These are phyloP conservation scores for Aspergillus incahuasiensis DNA, from an alignment of 495 filamentous ascomycete species.

Conservation along the genomic window DNA sequence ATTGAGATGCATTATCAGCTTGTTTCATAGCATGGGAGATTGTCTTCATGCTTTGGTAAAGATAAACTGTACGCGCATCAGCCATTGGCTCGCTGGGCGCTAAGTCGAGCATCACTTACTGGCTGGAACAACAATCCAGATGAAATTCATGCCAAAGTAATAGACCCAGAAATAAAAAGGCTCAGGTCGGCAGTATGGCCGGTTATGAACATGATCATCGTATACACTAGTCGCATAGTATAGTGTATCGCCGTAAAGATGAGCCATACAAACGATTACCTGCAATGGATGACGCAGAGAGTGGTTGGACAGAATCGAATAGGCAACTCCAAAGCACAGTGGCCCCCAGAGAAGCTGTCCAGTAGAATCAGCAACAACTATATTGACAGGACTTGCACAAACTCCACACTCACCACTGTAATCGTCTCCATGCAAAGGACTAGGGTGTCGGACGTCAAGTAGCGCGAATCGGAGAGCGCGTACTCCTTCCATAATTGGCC, in stretches of 20 bases:
- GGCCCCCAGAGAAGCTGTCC: slow-evolving; percentile 69
- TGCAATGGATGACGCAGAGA: slow-evolving; percentile 68
- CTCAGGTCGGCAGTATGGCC: slow-evolving; percentile 70
- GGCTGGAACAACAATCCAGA: slow-evolving; percentile 76
- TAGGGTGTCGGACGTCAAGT: slow-evolving; percentile 72
- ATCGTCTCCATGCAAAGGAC: slow-evolving; percentile 82
- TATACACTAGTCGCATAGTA: slow-evolving; percentile 81
- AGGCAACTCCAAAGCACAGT: slow-evolving; percentile 64
- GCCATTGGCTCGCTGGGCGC: background rate
- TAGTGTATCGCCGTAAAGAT: slow-evolving; percentile 80
- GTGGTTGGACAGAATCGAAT: slow-evolving; percentile 53
- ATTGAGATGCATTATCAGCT: slow-evolving; percentile 33
- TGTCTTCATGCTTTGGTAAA: slow-evolving; percentile 45
- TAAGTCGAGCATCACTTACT: slow-evolving; percentile 32
- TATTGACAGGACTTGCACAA: background rate
- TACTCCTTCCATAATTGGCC: slow-evolving; percentile 90
- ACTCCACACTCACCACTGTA: slow-evolving; percentile 57
- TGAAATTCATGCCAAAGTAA: slow-evolving; percentile 78
- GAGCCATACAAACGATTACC: slow-evolving; percentile 66
- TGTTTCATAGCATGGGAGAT: slow-evolving; percentile 44
- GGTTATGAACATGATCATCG: slow-evolving; percentile 53
- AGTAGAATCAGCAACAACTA: background rate
- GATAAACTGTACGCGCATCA: slow-evolving; percentile 40
- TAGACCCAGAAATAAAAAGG: slow-evolving; percentile 83
- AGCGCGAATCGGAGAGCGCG: slow-evolving; percentile 75